phyloP scores from a whole-genome alignment of 2,329 filamentous ascomycete species.

The Myriosclerotinia curreyana region DNA sequence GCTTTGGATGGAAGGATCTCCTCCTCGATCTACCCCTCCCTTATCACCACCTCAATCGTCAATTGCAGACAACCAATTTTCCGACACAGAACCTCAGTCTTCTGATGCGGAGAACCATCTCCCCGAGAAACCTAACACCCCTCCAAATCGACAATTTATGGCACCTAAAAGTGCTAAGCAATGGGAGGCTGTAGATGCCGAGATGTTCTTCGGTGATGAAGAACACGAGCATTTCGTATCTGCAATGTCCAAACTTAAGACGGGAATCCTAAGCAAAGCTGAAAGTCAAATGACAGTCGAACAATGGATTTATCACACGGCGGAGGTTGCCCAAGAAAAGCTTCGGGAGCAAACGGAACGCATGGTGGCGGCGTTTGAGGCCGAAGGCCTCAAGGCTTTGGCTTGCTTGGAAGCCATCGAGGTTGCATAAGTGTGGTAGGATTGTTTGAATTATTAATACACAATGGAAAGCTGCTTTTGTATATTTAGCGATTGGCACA shows the following conservation, averaged over 20 bases:
- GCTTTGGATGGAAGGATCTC: constrained; percentile 17
- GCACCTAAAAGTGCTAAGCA: constrained; percentile 54
- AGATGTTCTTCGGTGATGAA: constrained; percentile 57
- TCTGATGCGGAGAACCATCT: constrained; percentile 80
- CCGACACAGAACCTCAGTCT: constrained; percentile 68
- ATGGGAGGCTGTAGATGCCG: constrained; percentile 76
- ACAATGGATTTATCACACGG: constrained; percentile 85
- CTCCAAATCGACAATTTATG: constrained; percentile 55
- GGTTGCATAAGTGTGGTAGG: constrained; percentile 27
- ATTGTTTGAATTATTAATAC: constrained; percentile 29
- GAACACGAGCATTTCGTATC: constrained; percentile 34
- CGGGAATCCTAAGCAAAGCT: constrained; percentile 62
- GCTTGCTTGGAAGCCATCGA: constrained; percentile 59
- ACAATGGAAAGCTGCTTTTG: background rate
- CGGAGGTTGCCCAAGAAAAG: constrained; percentile 73
- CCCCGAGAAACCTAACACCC: constrained; percentile 40
- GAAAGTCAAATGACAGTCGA: constrained; percentile 92
- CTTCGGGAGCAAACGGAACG: constrained; percentile 78
- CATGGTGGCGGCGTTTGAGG: constrained; percentile 79
- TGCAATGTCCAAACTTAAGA: constrained; percentile 50
- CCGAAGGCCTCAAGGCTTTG: constrained; percentile 76
- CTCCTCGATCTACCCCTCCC: constrained; percentile 18
- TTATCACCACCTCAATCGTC: constrained; percentile 45
- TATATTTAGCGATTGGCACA: constrained; percentile 3
- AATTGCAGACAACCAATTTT: constrained; percentile 54